Evolutionary conservation across 192 early-diverging fungal species (phyloP).

Genomic region (Jimgerdemannia lactiflua): DNA sequence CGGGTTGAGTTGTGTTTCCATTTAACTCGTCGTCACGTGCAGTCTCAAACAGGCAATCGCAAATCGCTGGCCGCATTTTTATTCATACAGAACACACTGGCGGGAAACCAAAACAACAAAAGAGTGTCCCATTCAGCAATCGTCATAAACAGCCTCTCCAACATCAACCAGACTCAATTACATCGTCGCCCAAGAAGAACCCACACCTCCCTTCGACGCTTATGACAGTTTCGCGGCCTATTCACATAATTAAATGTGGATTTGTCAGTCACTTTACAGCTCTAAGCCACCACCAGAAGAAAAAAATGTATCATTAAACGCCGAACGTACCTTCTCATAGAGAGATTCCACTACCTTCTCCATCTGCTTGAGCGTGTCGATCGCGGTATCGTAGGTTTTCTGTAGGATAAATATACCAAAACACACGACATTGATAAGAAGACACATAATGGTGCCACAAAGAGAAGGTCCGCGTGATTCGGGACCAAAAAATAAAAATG

Average conservation of each 20-base stretch:
- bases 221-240: neutral
- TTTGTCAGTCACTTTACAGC: neutral
- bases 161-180: neutral
- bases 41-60: neutral
- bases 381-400: constrained; percentile 87
- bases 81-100: neutral
- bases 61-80: neutral
- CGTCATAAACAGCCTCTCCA: neutral
- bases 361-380: constrained; percentile 98
- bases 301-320: neutral
- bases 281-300: neutral
- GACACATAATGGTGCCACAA: neutral
- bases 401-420: constrained; percentile 19
- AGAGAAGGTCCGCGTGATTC: neutral
- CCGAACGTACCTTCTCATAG: constrained; percentile 76
- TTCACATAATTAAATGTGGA: neutral
- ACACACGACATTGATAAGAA: neutral
- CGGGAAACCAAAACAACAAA: neutral
- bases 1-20: neutral
- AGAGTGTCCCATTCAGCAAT: no score
- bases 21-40: neutral
- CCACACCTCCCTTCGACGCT: neutral
- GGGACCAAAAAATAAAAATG: constrained; percentile 1
- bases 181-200: neutral
- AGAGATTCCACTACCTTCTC: constrained; percentile 93